Percentiles rank a stretch among this genome's conserved stretches.
Evolutionary conservation across 306 rosid genomes (phyloP).

Genomic region (Prunus persica): Prunus_persica_NCBIv2 NC_034014.1:23295501-23296000

Average conservation of each 20-base stretch:
- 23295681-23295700: constrained; percentile 36
- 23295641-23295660: constrained; percentile 9
- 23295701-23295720: constrained; percentile 11
- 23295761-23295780: constrained; percentile 1
- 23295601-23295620: background rate
- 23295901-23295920: too few relatives aligned
- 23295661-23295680: constrained; percentile 35
- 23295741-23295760: background rate
- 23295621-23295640: background rate
- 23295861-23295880: background rate
- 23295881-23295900: too few relatives aligned
- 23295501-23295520: background rate
- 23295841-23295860: background rate
- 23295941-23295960: background rate
- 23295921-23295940: background rate
- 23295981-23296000: background rate
- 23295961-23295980: too few relatives aligned
- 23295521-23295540: background rate
- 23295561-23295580: background rate
- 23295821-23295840: constrained; percentile 16
- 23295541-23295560: background rate
- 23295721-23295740: constrained; percentile 37
- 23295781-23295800: constrained; percentile 2
- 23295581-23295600: background rate
- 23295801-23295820: constrained; percentile 20